A percentile compares a stretch with the other conserved stretches of the same genome.
Evolutionary conservation across 2,329 filamentous ascomycete species (phyloP).

Genomic region (Clonostachys rosea): DNA sequence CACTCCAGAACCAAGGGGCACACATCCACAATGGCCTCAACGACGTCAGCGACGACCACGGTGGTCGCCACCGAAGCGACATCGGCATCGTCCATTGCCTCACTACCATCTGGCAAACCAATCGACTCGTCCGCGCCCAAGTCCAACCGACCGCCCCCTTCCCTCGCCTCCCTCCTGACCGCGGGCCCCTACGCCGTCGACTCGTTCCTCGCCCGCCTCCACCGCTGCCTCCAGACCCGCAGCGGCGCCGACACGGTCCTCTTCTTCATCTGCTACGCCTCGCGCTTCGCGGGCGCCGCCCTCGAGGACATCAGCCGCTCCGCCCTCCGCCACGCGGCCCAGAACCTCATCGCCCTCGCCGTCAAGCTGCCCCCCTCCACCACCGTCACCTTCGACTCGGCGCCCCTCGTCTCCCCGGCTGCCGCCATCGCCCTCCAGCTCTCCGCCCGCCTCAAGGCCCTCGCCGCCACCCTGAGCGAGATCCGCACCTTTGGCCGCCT

Average conservation of each 20-base stretch:
- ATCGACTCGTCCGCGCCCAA: slow-evolving; percentile 2
- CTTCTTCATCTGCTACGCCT: slow-evolving; percentile 63
- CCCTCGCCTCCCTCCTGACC: slow-evolving; percentile 5
- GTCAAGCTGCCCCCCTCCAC: slow-evolving; percentile 44
- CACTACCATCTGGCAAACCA: slow-evolving; percentile 1
- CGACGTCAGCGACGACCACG: neutral
- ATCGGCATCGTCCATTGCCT: neutral
- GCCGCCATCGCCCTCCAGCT: slow-evolving; percentile 42
- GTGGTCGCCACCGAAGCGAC: neutral
- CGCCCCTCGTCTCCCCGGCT: slow-evolving; percentile 25
- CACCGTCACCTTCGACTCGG: slow-evolving; percentile 34
- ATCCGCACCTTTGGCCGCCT: slow-evolving; percentile 69
- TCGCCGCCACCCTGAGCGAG: slow-evolving; percentile 65
- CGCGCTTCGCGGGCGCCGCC: slow-evolving; percentile 47
- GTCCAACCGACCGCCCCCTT: neutral
- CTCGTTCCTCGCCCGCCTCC: slow-evolving; percentile 49
- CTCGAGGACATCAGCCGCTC: slow-evolving; percentile 50
- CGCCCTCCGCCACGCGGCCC: slow-evolving; percentile 48
- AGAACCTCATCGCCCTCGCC: slow-evolving; percentile 46
- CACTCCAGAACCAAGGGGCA: neutral
- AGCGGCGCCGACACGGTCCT: slow-evolving; percentile 67
- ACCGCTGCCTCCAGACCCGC: slow-evolving; percentile 63
- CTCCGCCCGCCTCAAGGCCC: slow-evolving; percentile 48
- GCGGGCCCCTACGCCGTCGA: slow-evolving; percentile 29
- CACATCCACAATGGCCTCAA: neutral